These are phyloP conservation scores for Choiromyces venosus DNA, from an alignment of 495 filamentous ascomycete species.

Conservation along the genomic window DNA sequence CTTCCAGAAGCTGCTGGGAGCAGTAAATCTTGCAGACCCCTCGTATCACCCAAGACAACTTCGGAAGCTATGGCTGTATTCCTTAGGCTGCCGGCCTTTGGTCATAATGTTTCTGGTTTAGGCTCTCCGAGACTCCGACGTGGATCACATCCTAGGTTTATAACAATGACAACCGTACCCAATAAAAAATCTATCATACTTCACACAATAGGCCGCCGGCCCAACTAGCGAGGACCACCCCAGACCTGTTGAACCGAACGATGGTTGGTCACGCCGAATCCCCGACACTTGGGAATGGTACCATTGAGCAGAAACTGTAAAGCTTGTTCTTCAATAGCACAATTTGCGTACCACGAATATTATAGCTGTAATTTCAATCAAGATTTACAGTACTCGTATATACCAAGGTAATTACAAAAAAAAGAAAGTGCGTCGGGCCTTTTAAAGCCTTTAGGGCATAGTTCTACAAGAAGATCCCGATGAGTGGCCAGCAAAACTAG, in stretches of 20 bases:
- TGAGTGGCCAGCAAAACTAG: background rate
- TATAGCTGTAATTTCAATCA: background rate
- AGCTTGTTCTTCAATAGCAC: background rate
- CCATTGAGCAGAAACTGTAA: background rate
- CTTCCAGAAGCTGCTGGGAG: constrained; percentile 29
- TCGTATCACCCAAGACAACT: constrained; percentile 7
- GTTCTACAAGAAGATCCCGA: background rate
- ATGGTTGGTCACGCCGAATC: background rate
- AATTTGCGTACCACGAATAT: background rate
- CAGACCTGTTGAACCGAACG: background rate
- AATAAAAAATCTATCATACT: background rate
- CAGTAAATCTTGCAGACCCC: background rate
- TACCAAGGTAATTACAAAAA: background rate
- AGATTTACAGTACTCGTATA: background rate
- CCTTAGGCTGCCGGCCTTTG: constrained; percentile 12
- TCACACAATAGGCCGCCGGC: background rate
- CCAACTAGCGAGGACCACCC: background rate
- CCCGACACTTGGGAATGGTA: background rate
- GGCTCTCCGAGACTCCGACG: background rate
- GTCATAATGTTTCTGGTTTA: constrained; percentile 1
- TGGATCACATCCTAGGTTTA: background rate
- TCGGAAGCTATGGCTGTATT: constrained; percentile 13
- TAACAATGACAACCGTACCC: background rate
- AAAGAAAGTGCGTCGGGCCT: background rate
- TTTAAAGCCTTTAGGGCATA: background rate